Evolutionary conservation across 805 yeast genomes (phyloP), one percentile per base, ranked within the genome.

Genomic region (Starmerella apis): DNA sequence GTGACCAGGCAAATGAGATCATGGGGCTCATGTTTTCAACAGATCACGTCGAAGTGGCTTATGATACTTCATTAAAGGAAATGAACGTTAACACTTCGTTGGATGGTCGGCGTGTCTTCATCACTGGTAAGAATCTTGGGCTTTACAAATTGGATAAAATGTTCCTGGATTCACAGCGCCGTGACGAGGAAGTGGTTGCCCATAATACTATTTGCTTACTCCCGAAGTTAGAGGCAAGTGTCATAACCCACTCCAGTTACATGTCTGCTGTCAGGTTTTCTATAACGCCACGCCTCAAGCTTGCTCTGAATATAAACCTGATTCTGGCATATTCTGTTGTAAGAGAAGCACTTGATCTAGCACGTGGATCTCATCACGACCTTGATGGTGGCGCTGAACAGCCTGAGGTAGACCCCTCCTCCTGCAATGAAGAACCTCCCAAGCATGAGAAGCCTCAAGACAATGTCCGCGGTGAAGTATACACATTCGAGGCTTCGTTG

Each of bases 241-340:
- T 47, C 14, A 4, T 22, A 13, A 56, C 62, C 3, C 47, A 46
- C 46, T 13, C 36, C 18, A 19, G 37, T n/a, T 4, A n/a, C 19
- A 18, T 18, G 16, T 19, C 49, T 14, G 11, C 48, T 23, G 18
- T 56, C 22, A 30, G 47, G 11, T 4, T 53, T 5, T 6, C 44
- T 24, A 31, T 56, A 14, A 43, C 48, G 22, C 61, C 61, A 6
- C 52, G 57, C 10, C 36, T 59, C 14, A 47, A 45, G 23, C 33
- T 53, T 7, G 49, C 46, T 22, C 39, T 55, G 39, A 58, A 54
- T 35, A 59, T 60, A 47, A 59, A 60, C 43, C 55, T 59, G n/a
- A 47, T 60, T 31, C 48, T 60, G 42, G 59, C 61, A 2, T 55
- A 48, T 16, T 52, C 54, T 28, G 63, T 60, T 11, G 47, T 59